A percentile compares a stretch with the other conserved stretches of the same genome.
Evolutionary conservation across 352 stramenopile species (phyloP).

Genomic region (Phytophthora foliorum): DNA sequence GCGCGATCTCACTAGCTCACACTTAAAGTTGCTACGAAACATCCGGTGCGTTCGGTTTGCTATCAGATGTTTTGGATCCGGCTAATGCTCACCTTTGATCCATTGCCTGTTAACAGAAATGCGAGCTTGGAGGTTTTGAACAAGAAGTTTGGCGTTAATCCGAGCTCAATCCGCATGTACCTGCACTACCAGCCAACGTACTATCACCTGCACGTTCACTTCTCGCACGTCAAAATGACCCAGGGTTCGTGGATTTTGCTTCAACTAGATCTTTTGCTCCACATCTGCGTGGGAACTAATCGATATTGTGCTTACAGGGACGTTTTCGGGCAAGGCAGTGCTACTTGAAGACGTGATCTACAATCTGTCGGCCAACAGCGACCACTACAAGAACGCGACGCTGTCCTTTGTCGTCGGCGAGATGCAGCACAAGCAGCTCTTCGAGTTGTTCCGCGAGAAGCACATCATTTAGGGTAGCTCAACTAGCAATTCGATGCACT

Average conservation of each 20-base stretch:
- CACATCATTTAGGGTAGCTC: slow-evolving; percentile 46
- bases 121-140: slow-evolving; percentile 61
- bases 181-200: slow-evolving; percentile 92
- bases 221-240: slow-evolving; percentile 87
- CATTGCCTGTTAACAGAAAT: slow-evolving; percentile 49
- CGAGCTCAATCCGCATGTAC: slow-evolving; percentile 79
- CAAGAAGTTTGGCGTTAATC: slow-evolving; percentile 61
- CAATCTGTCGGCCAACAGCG: slow-evolving; percentile 69
- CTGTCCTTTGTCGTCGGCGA: slow-evolving; percentile 83
- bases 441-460: slow-evolving; percentile 68
- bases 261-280: neutral
- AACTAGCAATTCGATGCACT: slow-evolving; percentile 13
- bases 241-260: slow-evolving; percentile 47
- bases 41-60: slow-evolving; percentile 56
- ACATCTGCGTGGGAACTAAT: slow-evolving; percentile 12
- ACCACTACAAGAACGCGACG: slow-evolving; percentile 81
- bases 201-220: slow-evolving; percentile 91
- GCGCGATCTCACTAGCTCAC: slow-evolving; percentile 71
- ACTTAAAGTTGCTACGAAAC: slow-evolving; percentile 77
- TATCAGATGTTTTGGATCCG: neutral
- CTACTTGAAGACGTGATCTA: slow-evolving; percentile 89
- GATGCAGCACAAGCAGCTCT: slow-evolving; percentile 83
- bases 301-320: slow-evolving; percentile 44
- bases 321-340: slow-evolving; percentile 82
- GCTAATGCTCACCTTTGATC: slow-evolving; percentile 3